Percentiles rank a stretch among this genome's conserved stretches.
Conservation (phyloP, 2,329 filamentous ascomycete species). For the Venturiaceae sp. region DNA sequence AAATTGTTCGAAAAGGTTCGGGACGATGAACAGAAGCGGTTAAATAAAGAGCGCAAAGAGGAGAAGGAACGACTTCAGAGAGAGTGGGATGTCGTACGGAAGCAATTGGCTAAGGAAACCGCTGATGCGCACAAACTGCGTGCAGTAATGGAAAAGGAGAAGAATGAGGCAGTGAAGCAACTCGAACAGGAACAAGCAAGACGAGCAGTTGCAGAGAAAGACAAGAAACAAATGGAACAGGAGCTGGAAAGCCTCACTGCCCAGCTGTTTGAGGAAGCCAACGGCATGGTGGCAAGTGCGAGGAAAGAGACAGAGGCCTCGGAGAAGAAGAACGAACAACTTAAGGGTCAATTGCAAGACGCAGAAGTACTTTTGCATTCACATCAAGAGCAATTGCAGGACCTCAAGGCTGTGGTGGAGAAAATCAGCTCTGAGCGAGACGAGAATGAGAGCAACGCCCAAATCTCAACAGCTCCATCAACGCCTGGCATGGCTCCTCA, state of each 20-base stretch:
- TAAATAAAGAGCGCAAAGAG: not conserved
- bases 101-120: constrained; percentile 15
- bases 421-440: constrained; percentile 67
- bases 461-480: constrained; percentile 59
- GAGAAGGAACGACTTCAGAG: not conserved
- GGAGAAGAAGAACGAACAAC: constrained; percentile 77
- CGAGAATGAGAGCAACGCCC: constrained; percentile 59
- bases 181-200: constrained; percentile 30
- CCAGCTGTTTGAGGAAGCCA: constrained; percentile 94
- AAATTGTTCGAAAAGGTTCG: constrained; percentile 22
- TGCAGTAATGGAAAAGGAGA: not conserved
- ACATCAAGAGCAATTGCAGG: constrained; percentile 84
- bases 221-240: constrained; percentile 82
- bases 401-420: constrained; percentile 89
- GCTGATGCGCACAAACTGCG: not conserved
- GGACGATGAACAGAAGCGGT: not conserved
- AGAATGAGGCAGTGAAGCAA: constrained; percentile 16
- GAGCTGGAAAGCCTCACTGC: constrained; percentile 86
- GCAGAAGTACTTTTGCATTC: constrained; percentile 77
- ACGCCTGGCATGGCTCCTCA: constrained; percentile 58
- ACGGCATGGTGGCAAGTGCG: constrained; percentile 92
- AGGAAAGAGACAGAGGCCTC: constrained; percentile 74
- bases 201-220: constrained; percentile 37
- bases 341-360: constrained; percentile 76
- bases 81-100: constrained; percentile 50